phyloP scores from a whole-genome alignment of 2,329 filamentous ascomycete genomes.

The Penicillium sp. region DNA sequence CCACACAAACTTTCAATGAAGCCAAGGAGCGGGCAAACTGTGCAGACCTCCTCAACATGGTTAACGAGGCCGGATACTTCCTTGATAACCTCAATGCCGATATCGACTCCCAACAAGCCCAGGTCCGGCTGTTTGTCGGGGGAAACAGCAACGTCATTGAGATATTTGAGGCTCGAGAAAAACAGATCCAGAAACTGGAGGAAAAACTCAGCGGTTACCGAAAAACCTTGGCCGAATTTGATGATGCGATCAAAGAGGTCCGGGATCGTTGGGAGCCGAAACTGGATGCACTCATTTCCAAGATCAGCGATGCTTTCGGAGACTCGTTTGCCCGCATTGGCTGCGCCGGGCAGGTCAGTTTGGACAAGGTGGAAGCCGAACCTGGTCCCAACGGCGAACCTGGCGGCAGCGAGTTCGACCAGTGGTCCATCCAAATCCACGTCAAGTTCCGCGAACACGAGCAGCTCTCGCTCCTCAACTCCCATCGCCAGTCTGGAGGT shows the following conservation, averaged over 20 bases:
- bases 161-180: constrained; percentile 73
- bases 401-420: constrained; percentile 75
- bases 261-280: constrained; percentile 78
- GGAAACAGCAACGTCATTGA: constrained; percentile 73
- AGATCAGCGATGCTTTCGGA: constrained; percentile 87
- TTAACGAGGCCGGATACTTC: constrained; percentile 51
- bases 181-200: constrained; percentile 67
- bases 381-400: constrained; percentile 32
- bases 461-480: constrained; percentile 78
- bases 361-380: constrained; percentile 68
- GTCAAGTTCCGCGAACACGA: constrained; percentile 94
- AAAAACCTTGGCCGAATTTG: constrained; percentile 57
- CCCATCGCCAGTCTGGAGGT: constrained; percentile 92
- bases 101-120: constrained; percentile 71
- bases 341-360: constrained; percentile 84
- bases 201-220: constrained; percentile 60
- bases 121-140: constrained; percentile 77
- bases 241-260: constrained; percentile 63
- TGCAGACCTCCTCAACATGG: constrained; percentile 42
- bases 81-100: constrained; percentile 69
- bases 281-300: constrained; percentile 73
- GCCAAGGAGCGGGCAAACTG: constrained; percentile 27
- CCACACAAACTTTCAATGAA: constrained; percentile 15
- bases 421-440: constrained; percentile 90
- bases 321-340: constrained; percentile 94